Conservation (phyloP, 371 early-diverging fungal species). For the Blakeslea trispora region DNA sequence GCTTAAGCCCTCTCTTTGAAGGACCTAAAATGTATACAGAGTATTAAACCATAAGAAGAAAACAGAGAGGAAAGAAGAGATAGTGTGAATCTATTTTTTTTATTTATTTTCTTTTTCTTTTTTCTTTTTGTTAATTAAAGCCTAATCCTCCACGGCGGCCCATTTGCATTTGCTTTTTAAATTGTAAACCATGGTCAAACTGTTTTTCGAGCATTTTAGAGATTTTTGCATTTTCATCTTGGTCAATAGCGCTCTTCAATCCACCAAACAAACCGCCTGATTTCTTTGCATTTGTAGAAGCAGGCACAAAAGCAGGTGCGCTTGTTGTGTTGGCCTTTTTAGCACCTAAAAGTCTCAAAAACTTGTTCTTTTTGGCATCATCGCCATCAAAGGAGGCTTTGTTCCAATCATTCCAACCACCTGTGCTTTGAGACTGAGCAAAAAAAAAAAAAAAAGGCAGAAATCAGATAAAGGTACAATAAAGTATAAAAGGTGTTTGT, state of each 20-base stretch:
- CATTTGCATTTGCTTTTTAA: constrained; percentile 47
- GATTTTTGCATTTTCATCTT: constrained; percentile 40
- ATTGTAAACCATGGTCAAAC: constrained; percentile 47
- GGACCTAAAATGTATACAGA: not conserved
- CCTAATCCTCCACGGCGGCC: constrained; percentile 55
- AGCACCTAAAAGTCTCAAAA: constrained; percentile 50
- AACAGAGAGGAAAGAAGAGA: constrained; percentile 5
- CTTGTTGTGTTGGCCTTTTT: constrained; percentile 34
- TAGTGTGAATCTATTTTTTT: too few relatives aligned
- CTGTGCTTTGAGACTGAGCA: constrained; percentile 1
- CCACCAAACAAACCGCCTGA: constrained; percentile 45
- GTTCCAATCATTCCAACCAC: constrained; percentile 55
- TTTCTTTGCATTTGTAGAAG: constrained; percentile 17
- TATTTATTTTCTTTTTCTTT: too few relatives aligned
- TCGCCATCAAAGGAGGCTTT: constrained; percentile 54
- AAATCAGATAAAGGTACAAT: too few relatives aligned
- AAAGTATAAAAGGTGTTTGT: too few relatives aligned
- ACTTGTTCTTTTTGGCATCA: constrained; percentile 45
- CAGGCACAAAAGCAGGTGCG: constrained; percentile 16
- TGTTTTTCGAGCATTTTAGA: constrained; percentile 45
- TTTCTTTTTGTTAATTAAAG: constrained; percentile 23
- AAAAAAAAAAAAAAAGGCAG: too few relatives aligned
- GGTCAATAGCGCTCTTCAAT: constrained; percentile 49
- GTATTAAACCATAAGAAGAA: not conserved
- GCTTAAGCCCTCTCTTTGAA: constrained; percentile 20